Evolutionary conservation across 192 early-diverging fungal genomes (phyloP), one percentile per base, ranked within the genome.

Genomic region (Entomortierella parvispora): DNA sequence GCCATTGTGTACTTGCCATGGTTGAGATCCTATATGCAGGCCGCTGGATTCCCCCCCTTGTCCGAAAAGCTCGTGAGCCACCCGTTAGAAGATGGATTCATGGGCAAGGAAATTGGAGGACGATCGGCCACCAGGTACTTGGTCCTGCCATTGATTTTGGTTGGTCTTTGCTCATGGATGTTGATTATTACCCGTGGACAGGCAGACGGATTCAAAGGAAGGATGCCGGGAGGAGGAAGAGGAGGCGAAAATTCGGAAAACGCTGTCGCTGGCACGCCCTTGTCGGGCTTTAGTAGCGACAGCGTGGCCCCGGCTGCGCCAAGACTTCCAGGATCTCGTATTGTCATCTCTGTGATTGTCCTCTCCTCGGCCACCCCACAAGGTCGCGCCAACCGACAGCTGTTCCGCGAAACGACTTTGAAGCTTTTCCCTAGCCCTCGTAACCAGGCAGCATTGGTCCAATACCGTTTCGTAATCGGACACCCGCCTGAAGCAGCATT

Each of bases 341-440:
- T 83, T 37, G 74, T 81, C 55, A 80, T 86, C 25, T 68, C 55
- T 0, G 63, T 77, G 65, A 65, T 86, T 55, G 71, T 86, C 2
- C 58, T 86, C 18, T 86, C 85, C 0, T 84, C 85, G 3, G 80
- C 83, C 65, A 86, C 85, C 26, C 81, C 79, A 26, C 82, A 84
- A 53, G 79, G 81, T 14, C 75, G 60, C 40, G 46, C 50, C n/a
- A 84, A 86, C 55, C 69, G 85, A 1, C 62, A 80, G 23, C 46
- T 78, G 3, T 84, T 86, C 50, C 81, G 85, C 34, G 80, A 86
- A 31, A 84, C 85, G 11, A 84, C 85, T 0, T 44, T 84, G 29
- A 78, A 81, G 54, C 55, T 86, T n/a, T 68, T 81, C 55, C 84
- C 84, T 2, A 69, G 75, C 31, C 66, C 70, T 4, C 61, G 81